Evolutionary conservation across 768 basidiomycete species (phyloP).

Genomic region (Mycena metata): DNA sequence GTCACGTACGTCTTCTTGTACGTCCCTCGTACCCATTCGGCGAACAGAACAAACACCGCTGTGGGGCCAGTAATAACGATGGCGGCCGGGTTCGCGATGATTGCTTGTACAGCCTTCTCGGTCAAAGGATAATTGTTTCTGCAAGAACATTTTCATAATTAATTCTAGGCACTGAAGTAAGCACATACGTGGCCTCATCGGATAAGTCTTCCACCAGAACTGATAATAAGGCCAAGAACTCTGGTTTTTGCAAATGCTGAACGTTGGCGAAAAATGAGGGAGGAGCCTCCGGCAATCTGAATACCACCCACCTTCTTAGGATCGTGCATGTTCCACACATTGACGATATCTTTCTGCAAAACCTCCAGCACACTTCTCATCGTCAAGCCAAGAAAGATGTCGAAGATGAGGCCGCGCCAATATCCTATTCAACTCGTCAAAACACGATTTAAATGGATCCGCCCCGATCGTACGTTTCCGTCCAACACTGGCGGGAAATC

Average conservation of each 20-base stretch:
- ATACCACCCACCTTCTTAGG: conserved; percentile 4
- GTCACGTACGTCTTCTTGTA: conserved; percentile 6
- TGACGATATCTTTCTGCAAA: conserved; percentile 17
- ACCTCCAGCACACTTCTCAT: conserved; percentile 12
- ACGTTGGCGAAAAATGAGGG: not conserved
- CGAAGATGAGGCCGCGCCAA: conserved; percentile 14
- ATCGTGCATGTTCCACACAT: conserved; percentile 24
- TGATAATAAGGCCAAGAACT: conserved; percentile 15
- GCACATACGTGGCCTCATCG: conserved; percentile 13
- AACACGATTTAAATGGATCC: not conserved
- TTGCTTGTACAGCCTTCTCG: conserved; percentile 12
- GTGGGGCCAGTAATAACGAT: conserved; percentile 15
- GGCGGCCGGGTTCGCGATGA: not conserved
- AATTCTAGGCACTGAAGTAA: not conserved
- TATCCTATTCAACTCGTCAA: not conserved
- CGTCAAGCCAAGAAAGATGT: conserved; percentile 11
- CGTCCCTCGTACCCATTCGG: conserved; percentile 21
- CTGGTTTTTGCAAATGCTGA: conserved; percentile 11
- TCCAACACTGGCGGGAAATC: not conserved
- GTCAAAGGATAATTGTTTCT: conserved; percentile 18
- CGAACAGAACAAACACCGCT: conserved; percentile 1
- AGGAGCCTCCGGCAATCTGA: not conserved
- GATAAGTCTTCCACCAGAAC: conserved; percentile 20
- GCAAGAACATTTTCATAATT: not conserved
- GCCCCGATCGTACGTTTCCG: conserved; percentile 1